Base-by-base conservation (phyloP, 139 green algal genomes). In the Micractinium sp. region DNA sequence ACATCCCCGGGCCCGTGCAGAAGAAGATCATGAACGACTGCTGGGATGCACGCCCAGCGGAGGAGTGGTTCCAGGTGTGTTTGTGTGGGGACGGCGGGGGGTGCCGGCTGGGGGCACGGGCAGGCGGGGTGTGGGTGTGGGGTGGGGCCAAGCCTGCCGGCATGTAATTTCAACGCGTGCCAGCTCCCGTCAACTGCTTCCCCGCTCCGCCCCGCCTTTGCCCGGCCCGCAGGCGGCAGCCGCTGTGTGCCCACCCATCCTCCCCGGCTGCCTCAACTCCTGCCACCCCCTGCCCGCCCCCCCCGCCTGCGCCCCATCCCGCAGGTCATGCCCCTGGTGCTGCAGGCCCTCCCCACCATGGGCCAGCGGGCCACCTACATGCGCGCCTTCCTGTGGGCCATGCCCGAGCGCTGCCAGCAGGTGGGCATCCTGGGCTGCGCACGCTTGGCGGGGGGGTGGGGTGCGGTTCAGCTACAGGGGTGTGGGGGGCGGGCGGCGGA, bases 311-410 rank as follows among this genome's bases (percentile, higher is more conserved):
- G 7, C n/a, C 35, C n/a, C 41, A 22, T 3, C 38, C 2, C 35
- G 83, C 73, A 74, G 66, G 39, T 69, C 25, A 39, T 95, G 67
- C 92, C 93, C 19, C 87, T 88, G 53, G 78, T 95, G 66, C 74
- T 95, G 53, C 89, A 91, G 74, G 67, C 85, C 60, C 88, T 94
- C 88, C 93, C 93, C 73, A 93, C 91, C 85, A 67, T 91, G 66
- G 76, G 60, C 41, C 89, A 94, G 90, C 88, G 92, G 33, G 85
- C 92, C 39, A 90, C 88, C 69, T 95, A 92, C 86, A 82, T 95
- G 73, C 91, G 92, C 60, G 92, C 91, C 2, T 90, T 94, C 77
- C 76, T 95, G 61, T 95, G 92, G 91, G 91, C 87, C 80, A 93
- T 95, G 91, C 92, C 93, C 20, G 81, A 71, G 56, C 81, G 81